phyloP scores from a whole-genome alignment of 2,329 filamentous ascomycete species.

The Alternaria metachromatica region DNA sequence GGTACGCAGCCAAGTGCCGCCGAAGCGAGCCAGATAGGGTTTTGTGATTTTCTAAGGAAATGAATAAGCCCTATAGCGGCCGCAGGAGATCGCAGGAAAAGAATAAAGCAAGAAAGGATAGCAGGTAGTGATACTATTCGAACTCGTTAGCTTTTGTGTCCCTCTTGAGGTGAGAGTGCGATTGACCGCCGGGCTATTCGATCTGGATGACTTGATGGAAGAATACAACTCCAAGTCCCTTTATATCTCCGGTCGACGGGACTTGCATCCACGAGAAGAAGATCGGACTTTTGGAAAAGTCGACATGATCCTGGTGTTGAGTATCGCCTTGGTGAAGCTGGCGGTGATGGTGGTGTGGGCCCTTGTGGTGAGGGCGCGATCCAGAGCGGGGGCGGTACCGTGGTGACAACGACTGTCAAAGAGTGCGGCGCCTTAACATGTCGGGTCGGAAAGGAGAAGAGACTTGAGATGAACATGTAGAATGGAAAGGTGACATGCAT shows the following conservation, averaged over 20 bases:
- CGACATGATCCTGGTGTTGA: background rate
- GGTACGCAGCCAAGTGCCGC: no score
- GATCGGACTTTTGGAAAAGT: background rate
- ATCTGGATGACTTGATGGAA: slow-evolving; percentile 7
- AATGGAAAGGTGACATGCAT: background rate
- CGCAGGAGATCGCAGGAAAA: no score
- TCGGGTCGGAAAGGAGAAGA: background rate
- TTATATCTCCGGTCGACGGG: background rate
- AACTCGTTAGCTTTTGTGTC: background rate
- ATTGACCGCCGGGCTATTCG: background rate
- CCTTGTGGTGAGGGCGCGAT: background rate
- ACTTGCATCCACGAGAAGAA: no score
- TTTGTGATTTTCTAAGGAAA: no score
- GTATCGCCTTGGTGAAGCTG: background rate
- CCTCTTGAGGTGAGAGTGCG: background rate
- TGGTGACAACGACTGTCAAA: background rate
- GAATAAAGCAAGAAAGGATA: background rate
- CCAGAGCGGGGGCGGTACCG: background rate
- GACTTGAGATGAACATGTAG: background rate
- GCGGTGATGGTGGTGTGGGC: background rate
- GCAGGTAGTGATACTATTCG: background rate
- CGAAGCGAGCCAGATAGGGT: no score
- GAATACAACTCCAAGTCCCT: background rate
- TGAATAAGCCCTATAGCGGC: no score
- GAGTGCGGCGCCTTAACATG: background rate